Conservation (phyloP, 1,284 basidiomycete species). For the Sporisorium graminicola region DNA sequence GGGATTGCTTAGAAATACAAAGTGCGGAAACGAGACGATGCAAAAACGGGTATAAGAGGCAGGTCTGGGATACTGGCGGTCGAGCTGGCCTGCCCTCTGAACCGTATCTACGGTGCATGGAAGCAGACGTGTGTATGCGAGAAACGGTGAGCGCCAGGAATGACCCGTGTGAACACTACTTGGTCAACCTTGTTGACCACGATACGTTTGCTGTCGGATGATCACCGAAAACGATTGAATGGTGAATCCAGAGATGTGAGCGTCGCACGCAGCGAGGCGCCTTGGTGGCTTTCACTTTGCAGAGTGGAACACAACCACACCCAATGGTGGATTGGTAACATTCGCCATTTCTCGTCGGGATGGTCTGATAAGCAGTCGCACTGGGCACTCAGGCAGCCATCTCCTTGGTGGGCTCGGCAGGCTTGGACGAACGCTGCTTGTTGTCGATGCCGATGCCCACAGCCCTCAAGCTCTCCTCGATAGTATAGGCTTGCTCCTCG, state of each 20-base stretch:
- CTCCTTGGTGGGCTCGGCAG: conserved; percentile 22
- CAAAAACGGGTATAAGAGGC: conserved; percentile 23
- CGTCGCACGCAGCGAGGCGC: background rate
- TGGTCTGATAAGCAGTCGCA: too few relatives aligned
- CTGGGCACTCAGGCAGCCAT: conserved; percentile 20
- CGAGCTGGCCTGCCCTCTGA: background rate
- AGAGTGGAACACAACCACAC: too few relatives aligned
- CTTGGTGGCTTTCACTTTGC: background rate
- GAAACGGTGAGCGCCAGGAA: background rate
- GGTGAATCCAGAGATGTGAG: too few relatives aligned
- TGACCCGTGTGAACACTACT: background rate
- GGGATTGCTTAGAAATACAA: conserved; percentile 42
- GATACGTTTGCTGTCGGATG: background rate
- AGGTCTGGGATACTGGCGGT: background rate
- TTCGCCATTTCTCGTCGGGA: background rate
- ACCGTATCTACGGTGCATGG: background rate
- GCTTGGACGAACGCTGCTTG: conserved; percentile 49
- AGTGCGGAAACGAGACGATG: conserved; percentile 21
- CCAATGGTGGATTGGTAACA: background rate
- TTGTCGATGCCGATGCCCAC: conserved; percentile 67
- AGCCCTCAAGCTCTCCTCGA: conserved; percentile 63
- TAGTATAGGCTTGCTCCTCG: conserved; percentile 66
- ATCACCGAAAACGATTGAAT: background rate
- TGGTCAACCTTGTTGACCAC: background rate
- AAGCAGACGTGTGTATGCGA: too few relatives aligned